Evolutionary conservation across 352 stramenopile genomes (phyloP).

Genomic region (Peronospora belbahrii): DNA sequence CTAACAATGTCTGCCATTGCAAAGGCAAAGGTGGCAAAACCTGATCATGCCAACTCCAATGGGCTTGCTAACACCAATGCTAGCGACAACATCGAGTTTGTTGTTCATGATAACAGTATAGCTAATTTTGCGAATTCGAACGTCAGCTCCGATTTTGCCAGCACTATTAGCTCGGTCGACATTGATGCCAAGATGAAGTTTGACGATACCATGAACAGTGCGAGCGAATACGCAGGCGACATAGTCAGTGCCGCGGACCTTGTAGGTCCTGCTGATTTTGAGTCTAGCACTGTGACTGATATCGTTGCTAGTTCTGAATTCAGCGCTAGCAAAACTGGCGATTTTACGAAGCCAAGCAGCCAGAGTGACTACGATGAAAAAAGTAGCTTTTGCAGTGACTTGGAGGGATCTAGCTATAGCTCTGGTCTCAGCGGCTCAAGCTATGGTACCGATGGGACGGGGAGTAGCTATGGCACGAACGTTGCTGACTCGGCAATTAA

Average conservation of each 20-base stretch:
- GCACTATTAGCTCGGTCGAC: constrained; percentile 27
- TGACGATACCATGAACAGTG: constrained; percentile 11
- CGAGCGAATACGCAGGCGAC: constrained; percentile 6
- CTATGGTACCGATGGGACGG: constrained; percentile 16
- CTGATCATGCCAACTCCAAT: constrained; percentile 5
- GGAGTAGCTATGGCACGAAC: constrained; percentile 19
- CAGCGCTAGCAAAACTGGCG: constrained; percentile 8
- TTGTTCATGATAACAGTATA: constrained; percentile 22
- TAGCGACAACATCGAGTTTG: constrained; percentile 25
- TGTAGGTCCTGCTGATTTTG: constrained; percentile 10
- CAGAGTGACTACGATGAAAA: constrained; percentile 17
- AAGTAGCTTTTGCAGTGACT: constrained; percentile 19
- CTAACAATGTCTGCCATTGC: constrained; percentile 26
- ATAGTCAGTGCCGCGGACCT: constrained; percentile 13
- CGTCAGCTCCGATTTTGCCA: constrained; percentile 24
- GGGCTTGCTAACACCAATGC: constrained; percentile 17
- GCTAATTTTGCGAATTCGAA: constrained; percentile 18
- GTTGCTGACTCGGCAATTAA: constrained; percentile 13
- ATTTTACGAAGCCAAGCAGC: constrained; percentile 13
- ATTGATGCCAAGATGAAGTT: constrained; percentile 28
- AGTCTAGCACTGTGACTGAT: constrained; percentile 6
- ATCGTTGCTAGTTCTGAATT: constrained; percentile 9
- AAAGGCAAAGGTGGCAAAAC: constrained; percentile 5
- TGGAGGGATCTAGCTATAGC: constrained; percentile 26
- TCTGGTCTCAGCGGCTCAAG: constrained; percentile 20